Evolutionary conservation across 805 yeast species (phyloP).

Genomic region (Debaryomyces tyrocola): DNA sequence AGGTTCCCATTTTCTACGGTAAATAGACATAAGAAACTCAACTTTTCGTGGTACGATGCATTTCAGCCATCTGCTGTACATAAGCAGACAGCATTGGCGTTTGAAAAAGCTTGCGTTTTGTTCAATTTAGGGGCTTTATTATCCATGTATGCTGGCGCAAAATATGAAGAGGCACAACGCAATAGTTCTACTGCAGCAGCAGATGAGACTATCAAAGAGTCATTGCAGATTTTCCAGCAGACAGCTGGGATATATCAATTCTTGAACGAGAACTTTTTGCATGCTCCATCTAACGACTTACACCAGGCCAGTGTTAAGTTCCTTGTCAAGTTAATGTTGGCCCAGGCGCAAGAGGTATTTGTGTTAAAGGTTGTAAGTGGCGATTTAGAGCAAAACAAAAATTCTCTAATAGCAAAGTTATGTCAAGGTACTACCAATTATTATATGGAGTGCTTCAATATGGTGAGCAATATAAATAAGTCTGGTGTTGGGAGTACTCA

Average conservation of each 20-base stretch:
- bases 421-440: conserved; percentile 60
- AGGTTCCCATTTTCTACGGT: conserved; percentile 69
- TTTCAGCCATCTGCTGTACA: conserved; percentile 46
- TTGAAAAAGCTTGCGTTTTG: conserved; percentile 83
- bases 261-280: conserved; percentile 76
- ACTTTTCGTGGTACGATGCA: conserved; percentile 82
- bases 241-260: conserved; percentile 78
- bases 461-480: conserved; percentile 28
- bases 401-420: conserved; percentile 72
- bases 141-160: conserved; percentile 47
- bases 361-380: conserved; percentile 57
- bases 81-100: conserved; percentile 79
- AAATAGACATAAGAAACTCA: conserved; percentile 41
- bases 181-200: conserved; percentile 27
- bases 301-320: conserved; percentile 66
- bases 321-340: conserved; percentile 64
- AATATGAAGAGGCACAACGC: conserved; percentile 25
- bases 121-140: conserved; percentile 74
- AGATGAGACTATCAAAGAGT: conserved; percentile 52
- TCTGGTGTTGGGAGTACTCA: conserved; percentile 8
- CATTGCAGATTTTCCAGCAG: conserved; percentile 63
- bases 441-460: conserved; percentile 53
- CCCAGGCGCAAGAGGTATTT: conserved; percentile 89
- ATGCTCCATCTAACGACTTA: conserved; percentile 84
- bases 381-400: conserved; percentile 52